Percentiles rank a stretch among this genome's conserved stretches.
phyloP scores from a whole-genome alignment of 2,329 filamentous ascomycete genomes.

The Cercospora canescens region DNA sequence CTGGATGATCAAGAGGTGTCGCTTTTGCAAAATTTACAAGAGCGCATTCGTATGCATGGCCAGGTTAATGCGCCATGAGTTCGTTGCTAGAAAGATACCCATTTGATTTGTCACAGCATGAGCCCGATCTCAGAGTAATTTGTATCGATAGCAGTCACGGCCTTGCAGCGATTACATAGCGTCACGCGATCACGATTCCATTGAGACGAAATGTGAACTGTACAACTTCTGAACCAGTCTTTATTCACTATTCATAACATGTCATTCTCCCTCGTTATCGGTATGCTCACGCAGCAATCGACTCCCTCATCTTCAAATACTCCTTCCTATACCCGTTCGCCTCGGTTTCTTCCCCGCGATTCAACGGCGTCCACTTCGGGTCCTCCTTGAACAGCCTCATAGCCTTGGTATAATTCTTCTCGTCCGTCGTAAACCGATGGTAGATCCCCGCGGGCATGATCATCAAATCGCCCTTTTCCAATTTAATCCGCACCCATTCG shows the following conservation, averaged over 20 bases:
- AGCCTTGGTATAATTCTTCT: conserved; percentile 88
- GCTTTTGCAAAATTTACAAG: conserved; percentile 39
- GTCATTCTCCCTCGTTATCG: background rate
- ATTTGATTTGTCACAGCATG: background rate
- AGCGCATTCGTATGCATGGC: conserved; percentile 30
- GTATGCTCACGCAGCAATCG: conserved; percentile 8
- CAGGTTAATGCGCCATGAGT: conserved; percentile 6
- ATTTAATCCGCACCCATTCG: conserved; percentile 81
- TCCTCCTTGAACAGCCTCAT: conserved; percentile 98
- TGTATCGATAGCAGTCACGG: background rate
- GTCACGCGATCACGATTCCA: background rate
- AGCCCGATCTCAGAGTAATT: background rate
- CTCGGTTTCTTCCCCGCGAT: conserved; percentile 76
- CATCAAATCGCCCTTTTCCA: conserved; percentile 87
- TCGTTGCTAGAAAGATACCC: background rate
- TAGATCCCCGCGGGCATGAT: conserved; percentile 95
- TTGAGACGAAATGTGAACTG: background rate
- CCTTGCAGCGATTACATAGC: background rate
- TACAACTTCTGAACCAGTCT: background rate
- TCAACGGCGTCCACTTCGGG: conserved; percentile 95
- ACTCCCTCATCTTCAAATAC: conserved; percentile 59
- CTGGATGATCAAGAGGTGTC: conserved; percentile 38
- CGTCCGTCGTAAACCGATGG: conserved; percentile 94
- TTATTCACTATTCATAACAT: background rate
- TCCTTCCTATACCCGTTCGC: conserved; percentile 74